Percentiles rank a stretch among this genome's conserved stretches.
Conservation (phyloP, 2,329 filamentous ascomycete species). For the Tolypocladium inflatum region DNA sequence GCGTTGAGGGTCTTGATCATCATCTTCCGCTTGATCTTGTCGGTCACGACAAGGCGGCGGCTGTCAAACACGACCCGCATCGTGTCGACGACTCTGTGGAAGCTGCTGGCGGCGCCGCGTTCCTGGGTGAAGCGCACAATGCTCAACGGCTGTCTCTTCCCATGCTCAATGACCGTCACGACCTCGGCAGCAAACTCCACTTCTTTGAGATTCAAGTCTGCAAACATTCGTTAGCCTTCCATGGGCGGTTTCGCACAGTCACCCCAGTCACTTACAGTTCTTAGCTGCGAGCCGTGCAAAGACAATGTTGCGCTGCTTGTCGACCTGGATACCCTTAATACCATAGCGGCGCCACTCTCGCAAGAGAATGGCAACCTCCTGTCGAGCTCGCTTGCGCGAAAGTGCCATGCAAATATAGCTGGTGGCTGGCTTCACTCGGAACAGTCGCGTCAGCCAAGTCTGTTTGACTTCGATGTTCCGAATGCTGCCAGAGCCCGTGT, state of each 20-base stretch:
- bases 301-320: conserved; percentile 71
- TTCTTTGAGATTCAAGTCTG: conserved; percentile 73
- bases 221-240: conserved; percentile 10
- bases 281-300: conserved; percentile 65
- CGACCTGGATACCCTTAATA: conserved; percentile 68
- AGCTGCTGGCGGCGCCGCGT: conserved; percentile 82
- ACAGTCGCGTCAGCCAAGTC: conserved; percentile 83
- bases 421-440: conserved; percentile 78
- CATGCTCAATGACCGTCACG: conserved; percentile 82
- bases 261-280: conserved; percentile 57
- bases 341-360: conserved; percentile 75
- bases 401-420: conserved; percentile 67
- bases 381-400: conserved; percentile 58
- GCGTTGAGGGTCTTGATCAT: conserved; percentile 55
- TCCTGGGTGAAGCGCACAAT: conserved; percentile 84
- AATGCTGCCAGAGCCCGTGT: conserved; percentile 26
- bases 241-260: too few species aligned
- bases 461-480: conserved; percentile 59
- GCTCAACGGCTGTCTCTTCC: conserved; percentile 64
- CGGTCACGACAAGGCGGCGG: conserved; percentile 58
- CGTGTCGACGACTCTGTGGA: conserved; percentile 72
- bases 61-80: conserved; percentile 59
- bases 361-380: conserved; percentile 66
- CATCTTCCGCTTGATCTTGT: conserved; percentile 57
- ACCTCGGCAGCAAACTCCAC: conserved; percentile 84